Conservation (phyloP, 257 asterid genomes). For the Eustoma russellianum region DNA sequence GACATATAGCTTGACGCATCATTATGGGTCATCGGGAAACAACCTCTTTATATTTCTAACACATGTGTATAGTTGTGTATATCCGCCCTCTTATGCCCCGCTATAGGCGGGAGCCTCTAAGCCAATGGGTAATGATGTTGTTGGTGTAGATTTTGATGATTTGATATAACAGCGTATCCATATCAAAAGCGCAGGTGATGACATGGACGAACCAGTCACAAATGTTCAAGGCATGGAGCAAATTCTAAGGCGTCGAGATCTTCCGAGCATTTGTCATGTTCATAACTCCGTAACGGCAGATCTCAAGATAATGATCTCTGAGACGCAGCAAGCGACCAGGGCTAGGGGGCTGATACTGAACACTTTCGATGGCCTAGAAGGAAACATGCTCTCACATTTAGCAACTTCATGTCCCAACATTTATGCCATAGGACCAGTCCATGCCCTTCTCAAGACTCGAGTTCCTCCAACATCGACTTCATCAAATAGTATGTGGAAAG, state of each 20-base stretch:
- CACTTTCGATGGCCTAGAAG: constrained; percentile 67
- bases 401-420: constrained; percentile 42
- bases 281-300: constrained; percentile 14
- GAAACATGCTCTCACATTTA: constrained; percentile 33
- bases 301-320: constrained; percentile 21
- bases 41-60: no score
- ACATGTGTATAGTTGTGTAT: no score
- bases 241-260: constrained; percentile 54
- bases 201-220: constrained; percentile 33
- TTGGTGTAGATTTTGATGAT: no score
- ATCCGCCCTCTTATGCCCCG: no score
- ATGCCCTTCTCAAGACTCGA: constrained; percentile 41
- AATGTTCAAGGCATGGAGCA: constrained; percentile 61
- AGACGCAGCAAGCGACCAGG: constrained; percentile 24
- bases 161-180: no score
- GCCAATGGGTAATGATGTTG: no score
- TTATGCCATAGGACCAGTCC: constrained; percentile 66
- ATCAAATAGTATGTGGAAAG: constrained; percentile 38
- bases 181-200: constrained; percentile 23
- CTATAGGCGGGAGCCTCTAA: no score
- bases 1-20: no score
- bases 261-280: constrained; percentile 42
- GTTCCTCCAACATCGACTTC: constrained; percentile 10
- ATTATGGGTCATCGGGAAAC: no score
- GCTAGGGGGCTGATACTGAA: constrained; percentile 55